Evolutionary conservation across 1,284 basidiomycete species (phyloP), one percentile per base, ranked within the genome.

Genomic region (Inonotus hispidus): DNA sequence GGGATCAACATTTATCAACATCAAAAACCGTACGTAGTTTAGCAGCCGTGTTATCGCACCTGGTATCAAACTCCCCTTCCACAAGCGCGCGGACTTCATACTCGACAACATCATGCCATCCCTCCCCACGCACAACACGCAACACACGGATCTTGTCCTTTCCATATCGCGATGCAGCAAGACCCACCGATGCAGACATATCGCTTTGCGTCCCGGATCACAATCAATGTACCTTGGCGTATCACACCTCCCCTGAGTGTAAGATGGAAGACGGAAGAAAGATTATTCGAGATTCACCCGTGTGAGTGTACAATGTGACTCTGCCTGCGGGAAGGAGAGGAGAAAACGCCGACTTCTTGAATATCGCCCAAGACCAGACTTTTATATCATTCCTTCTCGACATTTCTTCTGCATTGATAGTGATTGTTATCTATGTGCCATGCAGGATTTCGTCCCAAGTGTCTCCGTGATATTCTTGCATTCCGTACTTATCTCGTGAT

Each of bases 61-160:
- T 90, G 1, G 76, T 75, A 21, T 82, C 83, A 67, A 95, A 87
- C 54, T 86, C 82, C 6, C 94, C 94, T 72, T 95, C 92, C 13
- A 96, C 74, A 52, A 95, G 76, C 2, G 84, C 81, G 32, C 80
- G 79, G 27, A 94, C 88, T 63, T 85, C 88, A 74, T 93, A 94
- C 71, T 94, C 92, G 47, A 88, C 91, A 14, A 93, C 75, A 55
- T 83, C 79, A 69, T 88, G 91, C 78, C 81, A 79, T 29, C 72
- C 68, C 19, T 74, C 75, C 27, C 76, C 84, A 16, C 92, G 81
- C n/a, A 95, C 92, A 61, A 95, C 80, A 41, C 94, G 84, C 65
- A 92, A 82, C 45, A 96, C 87, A 39, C 92, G 82, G 32, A 97
- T 83, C 68, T 90, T 88, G 74, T 92, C 88, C 75, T 96, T 96